Evolutionary conservation across 805 yeast genomes (phyloP).

Genomic region (Starmerella potacharoeniae): DNA sequence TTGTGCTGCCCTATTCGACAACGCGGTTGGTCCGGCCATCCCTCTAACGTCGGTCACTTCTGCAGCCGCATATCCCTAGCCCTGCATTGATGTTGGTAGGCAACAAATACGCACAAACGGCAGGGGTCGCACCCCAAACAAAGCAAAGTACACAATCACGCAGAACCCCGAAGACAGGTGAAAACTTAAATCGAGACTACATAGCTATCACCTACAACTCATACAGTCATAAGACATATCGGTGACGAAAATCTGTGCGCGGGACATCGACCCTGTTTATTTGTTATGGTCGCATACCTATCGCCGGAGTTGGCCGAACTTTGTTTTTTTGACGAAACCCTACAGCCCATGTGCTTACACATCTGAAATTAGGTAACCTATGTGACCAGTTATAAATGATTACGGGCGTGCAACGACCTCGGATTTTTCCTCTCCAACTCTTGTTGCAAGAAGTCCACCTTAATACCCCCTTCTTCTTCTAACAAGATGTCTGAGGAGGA

Average conservation of each 20-base stretch:
- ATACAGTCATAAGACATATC: not conserved
- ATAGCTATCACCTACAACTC: not conserved
- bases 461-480: constrained; percentile 23
- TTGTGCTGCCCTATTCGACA: constrained; percentile 3
- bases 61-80: constrained; percentile 3
- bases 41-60: constrained; percentile 2
- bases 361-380: constrained; percentile 14
- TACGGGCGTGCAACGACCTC: not conserved
- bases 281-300: constrained; percentile 15
- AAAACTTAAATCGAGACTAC: no score
- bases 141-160: not conserved
- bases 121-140: not conserved
- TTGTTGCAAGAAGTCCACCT: constrained; percentile 15
- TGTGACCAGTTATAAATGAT: constrained; percentile 15
- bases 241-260: not conserved
- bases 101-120: not conserved
- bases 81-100: not conserved
- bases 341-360: constrained; percentile 1
- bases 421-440: constrained; percentile 15
- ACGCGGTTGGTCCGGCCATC: not conserved
- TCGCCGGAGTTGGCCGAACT: constrained; percentile 16
- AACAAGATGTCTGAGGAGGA: constrained; percentile 25
- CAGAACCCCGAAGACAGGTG: no score
- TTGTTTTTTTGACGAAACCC: constrained; percentile 20
- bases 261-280: constrained; percentile 6